phyloP scores from a whole-genome alignment of 495 filamentous ascomycete species.

The Parathielavia hyrcaniae region DNA sequence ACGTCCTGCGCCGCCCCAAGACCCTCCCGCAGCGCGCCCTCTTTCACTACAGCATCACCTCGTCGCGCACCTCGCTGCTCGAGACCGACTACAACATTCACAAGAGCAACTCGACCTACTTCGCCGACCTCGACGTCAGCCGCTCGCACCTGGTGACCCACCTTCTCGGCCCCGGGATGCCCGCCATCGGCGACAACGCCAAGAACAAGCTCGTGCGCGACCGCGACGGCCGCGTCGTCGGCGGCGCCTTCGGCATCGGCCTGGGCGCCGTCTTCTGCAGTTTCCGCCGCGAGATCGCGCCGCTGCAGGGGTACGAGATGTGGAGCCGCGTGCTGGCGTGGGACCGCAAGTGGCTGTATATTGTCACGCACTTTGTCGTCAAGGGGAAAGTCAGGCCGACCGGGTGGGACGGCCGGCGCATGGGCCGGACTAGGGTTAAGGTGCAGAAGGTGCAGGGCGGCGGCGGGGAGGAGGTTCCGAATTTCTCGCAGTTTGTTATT shows the following conservation, averaged over 20 bases:
- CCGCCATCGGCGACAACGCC: slow-evolving; percentile 35
- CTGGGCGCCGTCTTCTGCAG: slow-evolving; percentile 61
- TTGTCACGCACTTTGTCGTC: slow-evolving; percentile 51
- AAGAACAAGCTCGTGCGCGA: slow-evolving; percentile 40
- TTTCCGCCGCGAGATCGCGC: slow-evolving; percentile 65
- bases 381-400: slow-evolving; percentile 50
- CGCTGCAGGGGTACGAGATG: slow-evolving; percentile 65
- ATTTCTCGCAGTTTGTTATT: slow-evolving; percentile 52
- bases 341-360: slow-evolving; percentile 55
- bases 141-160: slow-evolving; percentile 56
- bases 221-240: slow-evolving; percentile 28
- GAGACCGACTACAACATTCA: slow-evolving; percentile 81
- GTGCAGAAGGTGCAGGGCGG: slow-evolving; percentile 22
- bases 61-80: slow-evolving; percentile 51
- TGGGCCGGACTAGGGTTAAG: slow-evolving; percentile 20
- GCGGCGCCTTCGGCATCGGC: slow-evolving; percentile 50
- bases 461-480: slow-evolving; percentile 38
- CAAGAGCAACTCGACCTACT: slow-evolving; percentile 81
- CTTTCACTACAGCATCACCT: slow-evolving; percentile 60
- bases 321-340: slow-evolving; percentile 63
- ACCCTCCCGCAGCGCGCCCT: slow-evolving; percentile 47
- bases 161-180: slow-evolving; percentile 47
- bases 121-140: slow-evolving; percentile 69
- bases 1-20: slow-evolving; percentile 42
- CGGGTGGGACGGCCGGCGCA: slow-evolving; percentile 26